phyloP scores from a whole-genome alignment of 2,329 filamentous ascomycete species.

The Arthroderma sp. region DNA sequence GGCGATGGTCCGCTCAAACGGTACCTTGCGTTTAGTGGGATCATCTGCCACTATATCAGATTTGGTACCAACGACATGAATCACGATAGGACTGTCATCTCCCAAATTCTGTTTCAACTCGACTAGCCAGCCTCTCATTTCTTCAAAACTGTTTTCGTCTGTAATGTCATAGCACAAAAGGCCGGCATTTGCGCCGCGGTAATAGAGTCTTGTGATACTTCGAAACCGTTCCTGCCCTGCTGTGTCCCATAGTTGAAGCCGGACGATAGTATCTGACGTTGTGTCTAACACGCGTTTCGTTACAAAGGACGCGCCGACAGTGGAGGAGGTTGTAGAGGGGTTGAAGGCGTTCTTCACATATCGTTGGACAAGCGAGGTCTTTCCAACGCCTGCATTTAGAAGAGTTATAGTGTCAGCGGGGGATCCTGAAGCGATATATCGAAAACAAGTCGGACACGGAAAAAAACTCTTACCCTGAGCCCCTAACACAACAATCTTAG shows the following conservation, averaged over 20 bases:
- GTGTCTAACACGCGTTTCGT: conserved; percentile 69
- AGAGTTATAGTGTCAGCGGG: background rate
- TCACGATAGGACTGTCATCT: conserved; percentile 56
- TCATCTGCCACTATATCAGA: conserved; percentile 81
- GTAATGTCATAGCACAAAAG: conserved; percentile 94
- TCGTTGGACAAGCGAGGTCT: conserved; percentile 39
- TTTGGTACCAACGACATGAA: conserved; percentile 93
- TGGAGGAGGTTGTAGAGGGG: conserved; percentile 40
- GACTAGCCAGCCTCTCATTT: conserved; percentile 84
- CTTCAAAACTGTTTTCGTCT: conserved; percentile 67
- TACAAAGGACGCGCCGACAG: conserved; percentile 68
- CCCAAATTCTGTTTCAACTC: conserved; percentile 66
- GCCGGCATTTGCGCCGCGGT: conserved; percentile 85
- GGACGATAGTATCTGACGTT: conserved; percentile 72
- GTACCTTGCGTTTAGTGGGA: conserved; percentile 64
- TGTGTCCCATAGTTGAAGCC: conserved; percentile 95
- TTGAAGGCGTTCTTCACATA: conserved; percentile 35
- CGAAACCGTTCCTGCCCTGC: conserved; percentile 92
- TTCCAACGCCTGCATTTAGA: conserved; percentile 33
- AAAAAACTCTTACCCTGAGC: conserved; percentile 29
- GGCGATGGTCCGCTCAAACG: conserved; percentile 88
- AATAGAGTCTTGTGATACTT: conserved; percentile 89
- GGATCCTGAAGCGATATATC: background rate
- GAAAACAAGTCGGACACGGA: background rate
- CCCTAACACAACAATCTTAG: conserved; percentile 41